Base-by-base conservation (phyloP, 306 rosid genomes). In the Inga leiocalycina region DNA sequence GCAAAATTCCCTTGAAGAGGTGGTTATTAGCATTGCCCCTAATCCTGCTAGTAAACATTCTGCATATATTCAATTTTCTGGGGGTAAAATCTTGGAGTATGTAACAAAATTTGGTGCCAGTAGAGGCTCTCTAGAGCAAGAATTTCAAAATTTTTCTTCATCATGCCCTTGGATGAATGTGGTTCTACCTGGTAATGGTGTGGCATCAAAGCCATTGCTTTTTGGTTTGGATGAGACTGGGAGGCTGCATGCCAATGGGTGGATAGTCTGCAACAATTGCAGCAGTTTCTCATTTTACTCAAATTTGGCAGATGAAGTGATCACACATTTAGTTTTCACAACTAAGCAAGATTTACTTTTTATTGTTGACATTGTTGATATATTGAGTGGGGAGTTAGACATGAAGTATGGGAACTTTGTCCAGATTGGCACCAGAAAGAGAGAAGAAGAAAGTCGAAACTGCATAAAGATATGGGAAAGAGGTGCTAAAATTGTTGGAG, bases 331-430 rank as follows among this genome's bases (percentile, higher is more conserved):
- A 85, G 65, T 90, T 87, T 75, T 96, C 84, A 82, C 91, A 57
- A 94, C 97, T 49, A 92, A 89, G 86, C 99, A 94, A 84, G 98
- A 96, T 89, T 83, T 93, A 71, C 95, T 96, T 64, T 94, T 88
- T 85, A 81, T 94, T 84, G 92, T 94, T 69, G 98, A 94, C 83
- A 80, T 89, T 61, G 56, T 27, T 76, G 97, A 96, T 81, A 72
- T 92, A 80, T 85, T 92, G 80, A 85, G 78, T 68, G 92, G 88
- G 67, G 94, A 92, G 41, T 44, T 89, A 64, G 94, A 86, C 46
- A 77, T 34, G 5, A 92, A 93, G 85, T 93, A 88, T 70, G 87
- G 85, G 34, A 84, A 82, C 86, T 89, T 91, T 62, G 70, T 90
- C 82, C 92, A 81, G 8, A 82, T 85, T 75, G 82, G 73, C 75